Evolutionary conservation across 1,139 yeast species (phyloP), one percentile per base, ranked within the genome.

Genomic region (Pneumocystis jirovecii): DNA sequence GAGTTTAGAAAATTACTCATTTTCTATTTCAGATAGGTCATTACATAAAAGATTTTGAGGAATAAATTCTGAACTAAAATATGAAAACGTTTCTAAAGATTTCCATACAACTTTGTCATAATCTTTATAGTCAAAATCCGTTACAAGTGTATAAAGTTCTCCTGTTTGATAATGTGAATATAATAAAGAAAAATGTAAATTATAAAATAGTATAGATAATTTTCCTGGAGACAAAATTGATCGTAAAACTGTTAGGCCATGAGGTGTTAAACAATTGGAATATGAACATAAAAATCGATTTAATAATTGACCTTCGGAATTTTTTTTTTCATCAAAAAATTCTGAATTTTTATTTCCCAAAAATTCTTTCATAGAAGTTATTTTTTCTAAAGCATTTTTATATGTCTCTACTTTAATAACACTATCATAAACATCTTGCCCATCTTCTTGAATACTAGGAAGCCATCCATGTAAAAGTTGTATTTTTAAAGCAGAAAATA

Each of bases 171-270:
- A 73, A 63, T 79, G 79, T 72, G 86, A 87, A 72, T 81, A 81
- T 17, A 89, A 74, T 0, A 96, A 87, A 67, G 83, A 82, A 74
- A 88, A 90, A 74, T 89, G 96, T 74, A 89, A 89, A 74, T 90
- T 90, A 71, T 96, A 79, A 77, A 90, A 90, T 67, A 90, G 81
- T 0, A 90, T 83, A 0, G 84, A 80, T 68, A 86, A 79, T 44
- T 84, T 75, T 31, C 80, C 79, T 17, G 79, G 75, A 63, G 78
- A 74, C 63, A 87, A 73, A 19, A 79, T 72, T 2, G 76, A 74
- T 31, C 74, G 70, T 63, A 84, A 70, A 60, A 73, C 75, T 2
- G 72, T 68, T 29, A 89, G 73, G 0, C 97, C 97, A 64, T 77
- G 75, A 1, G 76, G 76, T 0, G 96, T 88, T 70, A 89, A 76